A percentile compares a stretch with the other conserved stretches of the same genome.
Evolutionary conservation across 805 yeast species (phyloP).

Genomic region (Nadsonia fulvescens): DNA sequence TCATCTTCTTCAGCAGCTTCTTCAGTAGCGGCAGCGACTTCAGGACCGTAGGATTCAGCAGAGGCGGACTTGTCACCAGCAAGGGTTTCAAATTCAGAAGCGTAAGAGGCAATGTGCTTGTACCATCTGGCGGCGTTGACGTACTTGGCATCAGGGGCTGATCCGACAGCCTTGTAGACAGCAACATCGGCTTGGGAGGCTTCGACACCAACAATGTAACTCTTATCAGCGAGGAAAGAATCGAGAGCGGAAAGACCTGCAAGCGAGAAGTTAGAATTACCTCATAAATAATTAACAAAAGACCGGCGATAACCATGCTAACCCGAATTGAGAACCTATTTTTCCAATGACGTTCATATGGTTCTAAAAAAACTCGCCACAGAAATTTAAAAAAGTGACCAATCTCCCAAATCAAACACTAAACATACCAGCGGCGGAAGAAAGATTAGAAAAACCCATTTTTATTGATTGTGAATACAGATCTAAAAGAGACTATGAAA

Average conservation of each 20-base stretch:
- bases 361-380: neutral
- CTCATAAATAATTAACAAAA: neutral
- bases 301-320: neutral
- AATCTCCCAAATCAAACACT: neutral
- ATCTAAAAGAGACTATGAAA: too few species aligned
- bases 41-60: constrained; percentile 21
- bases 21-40: constrained; percentile 39
- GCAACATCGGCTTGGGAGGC: constrained; percentile 94
- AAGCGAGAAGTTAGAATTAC: neutral
- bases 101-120: constrained; percentile 91
- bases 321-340: neutral
- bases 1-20: constrained; percentile 70
- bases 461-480: too few species aligned
- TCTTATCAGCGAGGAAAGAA: constrained; percentile 77
- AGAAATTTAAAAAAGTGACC: neutral
- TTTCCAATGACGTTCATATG: neutral
- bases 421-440: constrained; percentile 24
- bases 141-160: constrained; percentile 39
- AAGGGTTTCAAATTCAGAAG: constrained; percentile 70
- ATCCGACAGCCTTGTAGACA: constrained; percentile 66
- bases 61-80: constrained; percentile 31
- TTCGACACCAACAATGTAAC: constrained; percentile 91
- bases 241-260: constrained; percentile 50
- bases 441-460: constrained; percentile 27
- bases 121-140: constrained; percentile 97